Base-by-base conservation (phyloP, 805 yeast species). In the Yamadazyma scolyti region DNA sequence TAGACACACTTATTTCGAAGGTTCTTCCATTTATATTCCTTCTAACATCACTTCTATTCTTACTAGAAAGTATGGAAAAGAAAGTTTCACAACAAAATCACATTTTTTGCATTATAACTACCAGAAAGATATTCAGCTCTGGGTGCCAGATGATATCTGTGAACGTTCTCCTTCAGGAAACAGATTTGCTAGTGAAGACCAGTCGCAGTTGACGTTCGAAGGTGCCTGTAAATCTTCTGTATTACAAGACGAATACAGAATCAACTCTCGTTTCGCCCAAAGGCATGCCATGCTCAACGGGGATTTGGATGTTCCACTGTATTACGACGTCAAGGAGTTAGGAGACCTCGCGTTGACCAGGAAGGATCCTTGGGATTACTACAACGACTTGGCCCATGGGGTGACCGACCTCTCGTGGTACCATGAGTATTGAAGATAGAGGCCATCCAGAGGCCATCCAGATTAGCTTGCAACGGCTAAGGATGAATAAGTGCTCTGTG, bases 81-180 rank as follows among this genome's bases (percentile, higher is more conserved):
- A 39, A 10, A 53, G 60, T 4, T 54, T 41, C 40, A 55, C 58
- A 20, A 43, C 56, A n/a, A 53, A 54, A 30, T 28, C 33, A 3
- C 38, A 43, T 25, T 60, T 55, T 38, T 30, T 43, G 12, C 45
- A 52, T 25, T 60, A 63, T 39, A 61, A 64, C 30, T 69, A 54
- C 43, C 71, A 65, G 37, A 32, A 42, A n/a, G 72, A 68, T 34
- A 53, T 71, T 30, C 52, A 55, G 14, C 40, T 70, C 20, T 71
- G 76, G 77, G 73, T 71, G 3, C 61, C 71, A 4, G 66, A 69
- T 40, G 45, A 51, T 15, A 42, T 61, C 6, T 70, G 75, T 46
- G 44, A 47, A 22, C 27, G 34, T 5, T 31, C 53, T 1, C 70
- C 71, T n/a, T 30, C 35, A 9, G 31, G 38, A 6, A 47, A 44